phyloP scores from a whole-genome alignment of 148 eudicot species.

The Agrostemma githago region DNA sequence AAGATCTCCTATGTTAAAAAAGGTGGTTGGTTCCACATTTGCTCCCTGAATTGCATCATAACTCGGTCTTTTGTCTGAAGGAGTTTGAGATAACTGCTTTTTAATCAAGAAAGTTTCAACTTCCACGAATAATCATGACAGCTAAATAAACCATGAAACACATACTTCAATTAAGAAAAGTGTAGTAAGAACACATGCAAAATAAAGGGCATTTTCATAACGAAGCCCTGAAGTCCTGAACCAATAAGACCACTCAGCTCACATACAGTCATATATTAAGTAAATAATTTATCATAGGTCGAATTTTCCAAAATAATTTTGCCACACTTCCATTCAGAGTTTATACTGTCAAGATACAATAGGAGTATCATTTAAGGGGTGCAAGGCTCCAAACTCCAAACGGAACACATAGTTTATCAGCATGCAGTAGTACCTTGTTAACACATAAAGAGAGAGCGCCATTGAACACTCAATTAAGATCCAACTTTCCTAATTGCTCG shows the following conservation, averaged over 20 bases:
- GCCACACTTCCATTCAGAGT: not conserved
- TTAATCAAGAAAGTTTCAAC: constrained; percentile 13
- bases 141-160: not conserved
- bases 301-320: not conserved
- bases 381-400: not conserved
- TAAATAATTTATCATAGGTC: not conserved
- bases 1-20: constrained; percentile 87
- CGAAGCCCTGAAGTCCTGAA: not conserved
- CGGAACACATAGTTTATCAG: not conserved
- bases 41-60: constrained; percentile 89
- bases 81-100: constrained; percentile 73
- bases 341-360: too few relatives aligned
- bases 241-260: not conserved
- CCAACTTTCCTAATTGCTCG: not conserved
- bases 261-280: not conserved
- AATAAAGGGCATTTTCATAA: not conserved
- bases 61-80: constrained; percentile 67
- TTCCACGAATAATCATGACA: not conserved
- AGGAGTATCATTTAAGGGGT: too few relatives aligned
- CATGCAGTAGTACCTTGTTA: not conserved
- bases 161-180: not conserved
- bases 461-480: not conserved
- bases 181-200: not conserved
- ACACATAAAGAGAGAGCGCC: not conserved
- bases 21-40: constrained; percentile 81